These are phyloP conservation scores for Suillus sp. DNA, from an alignment of 768 basidiomycete genomes.

Conservation along the genomic window DNA sequence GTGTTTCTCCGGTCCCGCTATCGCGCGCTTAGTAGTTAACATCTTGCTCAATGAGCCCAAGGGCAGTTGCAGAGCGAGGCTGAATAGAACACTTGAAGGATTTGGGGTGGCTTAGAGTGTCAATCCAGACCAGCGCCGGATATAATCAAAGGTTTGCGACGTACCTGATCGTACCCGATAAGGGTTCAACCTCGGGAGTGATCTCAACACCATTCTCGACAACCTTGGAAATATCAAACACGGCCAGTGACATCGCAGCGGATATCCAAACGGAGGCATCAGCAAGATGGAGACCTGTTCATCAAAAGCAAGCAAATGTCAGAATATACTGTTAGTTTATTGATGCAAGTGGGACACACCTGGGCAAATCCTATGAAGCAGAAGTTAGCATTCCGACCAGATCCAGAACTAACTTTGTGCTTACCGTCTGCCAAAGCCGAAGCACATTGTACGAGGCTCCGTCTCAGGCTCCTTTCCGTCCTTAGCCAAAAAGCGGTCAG, in stretches of 20 bases:
- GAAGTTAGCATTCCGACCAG: neutral
- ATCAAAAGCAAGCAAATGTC: no score
- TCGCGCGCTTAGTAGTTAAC: neutral
- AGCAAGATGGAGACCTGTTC: neutral
- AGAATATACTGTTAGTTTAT: neutral
- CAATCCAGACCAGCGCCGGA: neutral
- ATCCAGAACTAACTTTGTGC: neutral
- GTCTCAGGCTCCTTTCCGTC: neutral
- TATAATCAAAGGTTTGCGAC: neutral
- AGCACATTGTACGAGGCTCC: neutral
- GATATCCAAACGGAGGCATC: neutral
- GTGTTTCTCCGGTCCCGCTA: neutral
- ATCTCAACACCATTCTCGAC: neutral
- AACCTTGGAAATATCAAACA: neutral
- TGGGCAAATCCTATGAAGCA: neutral
- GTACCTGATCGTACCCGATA: neutral
- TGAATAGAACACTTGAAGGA: neutral
- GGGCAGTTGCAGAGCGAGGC: neutral
- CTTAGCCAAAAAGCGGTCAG: neutral
- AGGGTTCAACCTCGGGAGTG: neutral
- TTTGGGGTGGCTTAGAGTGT: neutral
- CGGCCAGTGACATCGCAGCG: neutral
- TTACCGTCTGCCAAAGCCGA: neutral
- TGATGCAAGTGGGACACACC: neutral
- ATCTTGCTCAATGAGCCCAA: neutral